phyloP scores from a whole-genome alignment of 768 basidiomycete species.

The Hemileccinum impolitum region DNA sequence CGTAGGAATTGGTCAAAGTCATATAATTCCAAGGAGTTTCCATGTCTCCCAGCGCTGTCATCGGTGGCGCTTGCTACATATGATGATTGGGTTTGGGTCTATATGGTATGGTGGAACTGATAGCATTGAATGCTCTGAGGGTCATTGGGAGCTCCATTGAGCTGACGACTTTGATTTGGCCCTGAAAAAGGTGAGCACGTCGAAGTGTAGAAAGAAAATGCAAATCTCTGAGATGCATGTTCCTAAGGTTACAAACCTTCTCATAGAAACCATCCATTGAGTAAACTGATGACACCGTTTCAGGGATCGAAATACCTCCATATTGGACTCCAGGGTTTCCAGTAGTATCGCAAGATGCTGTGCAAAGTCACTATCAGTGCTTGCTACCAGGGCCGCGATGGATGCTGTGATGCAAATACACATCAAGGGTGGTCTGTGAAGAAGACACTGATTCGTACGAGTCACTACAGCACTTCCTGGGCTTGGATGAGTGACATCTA shows the following conservation, averaged over 20 bases:
- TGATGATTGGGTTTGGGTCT: slow-evolving; percentile 40
- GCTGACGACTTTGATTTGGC: slow-evolving; percentile 3
- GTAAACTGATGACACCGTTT: neutral
- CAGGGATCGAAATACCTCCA: slow-evolving; percentile 45
- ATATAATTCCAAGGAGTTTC: slow-evolving; percentile 43
- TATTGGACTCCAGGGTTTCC: slow-evolving; percentile 46
- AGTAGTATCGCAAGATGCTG: slow-evolving; percentile 46
- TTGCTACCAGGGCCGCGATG: slow-evolving; percentile 48
- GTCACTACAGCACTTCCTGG: slow-evolving; percentile 53
- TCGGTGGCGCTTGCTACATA: slow-evolving; percentile 47
- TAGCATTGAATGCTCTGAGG: slow-evolving; percentile 34
- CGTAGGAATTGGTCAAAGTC: slow-evolving; percentile 51
- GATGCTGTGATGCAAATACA: slow-evolving; percentile 25
- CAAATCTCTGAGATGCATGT: slow-evolving; percentile 64
- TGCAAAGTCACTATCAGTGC: slow-evolving; percentile 36
- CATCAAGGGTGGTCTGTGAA: neutral
- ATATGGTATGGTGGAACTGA: slow-evolving; percentile 33
- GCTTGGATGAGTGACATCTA: slow-evolving; percentile 70
- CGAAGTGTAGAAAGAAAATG: neutral
- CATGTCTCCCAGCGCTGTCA: slow-evolving; percentile 33
- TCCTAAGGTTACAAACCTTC: slow-evolving; percentile 40
- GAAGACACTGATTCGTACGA: slow-evolving; percentile 12
- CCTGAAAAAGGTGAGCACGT: neutral
- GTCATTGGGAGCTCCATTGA: slow-evolving; percentile 38
- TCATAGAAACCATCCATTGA: slow-evolving; percentile 1